phyloP scores from a whole-genome alignment of 169 alveolate species.

The Cryptosporidium ryanae region DNA sequence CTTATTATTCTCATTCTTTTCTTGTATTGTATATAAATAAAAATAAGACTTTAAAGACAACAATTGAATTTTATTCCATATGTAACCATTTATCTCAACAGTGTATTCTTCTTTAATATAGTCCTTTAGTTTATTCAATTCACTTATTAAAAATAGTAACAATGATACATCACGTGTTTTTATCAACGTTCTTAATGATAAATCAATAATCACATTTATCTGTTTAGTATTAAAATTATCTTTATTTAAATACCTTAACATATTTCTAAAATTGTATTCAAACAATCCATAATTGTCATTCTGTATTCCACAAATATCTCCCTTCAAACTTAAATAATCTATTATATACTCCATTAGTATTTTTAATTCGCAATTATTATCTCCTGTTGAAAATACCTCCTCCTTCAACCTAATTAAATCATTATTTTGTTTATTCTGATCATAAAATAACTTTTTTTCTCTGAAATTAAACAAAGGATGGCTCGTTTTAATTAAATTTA shows the following conservation, averaged over 20 bases:
- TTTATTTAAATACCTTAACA: not conserved
- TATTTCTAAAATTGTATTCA: not conserved
- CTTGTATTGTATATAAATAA: not conserved
- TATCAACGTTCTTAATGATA: conserved; percentile 7
- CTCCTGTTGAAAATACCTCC: not conserved
- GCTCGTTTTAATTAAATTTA: not conserved
- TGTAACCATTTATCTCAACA: not conserved
- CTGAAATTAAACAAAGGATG: not conserved
- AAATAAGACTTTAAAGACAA: conserved; percentile 6
- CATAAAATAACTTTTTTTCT: not conserved
- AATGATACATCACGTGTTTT: conserved; percentile 27
- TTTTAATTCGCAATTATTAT: conserved; percentile 18
- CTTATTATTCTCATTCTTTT: not conserved
- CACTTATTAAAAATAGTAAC: conserved; percentile 2
- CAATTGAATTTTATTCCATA: conserved; percentile 44
- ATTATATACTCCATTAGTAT: not conserved
- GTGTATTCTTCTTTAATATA: conserved; percentile 1
- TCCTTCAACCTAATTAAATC: not conserved
- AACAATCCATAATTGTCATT: not conserved
- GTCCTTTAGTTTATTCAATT: not conserved
- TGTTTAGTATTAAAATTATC: conserved; percentile 42
- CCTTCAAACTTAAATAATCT: not conserved
- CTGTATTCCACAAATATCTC: not conserved
- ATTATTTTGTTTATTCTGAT: not conserved
- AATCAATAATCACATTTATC: conserved; percentile 10